A percentile compares a stretch with the other conserved stretches of the same genome.
Evolutionary conservation across 2,329 filamentous ascomycete species (phyloP).

Genomic region (Endoconidiophora laricicola): DNA sequence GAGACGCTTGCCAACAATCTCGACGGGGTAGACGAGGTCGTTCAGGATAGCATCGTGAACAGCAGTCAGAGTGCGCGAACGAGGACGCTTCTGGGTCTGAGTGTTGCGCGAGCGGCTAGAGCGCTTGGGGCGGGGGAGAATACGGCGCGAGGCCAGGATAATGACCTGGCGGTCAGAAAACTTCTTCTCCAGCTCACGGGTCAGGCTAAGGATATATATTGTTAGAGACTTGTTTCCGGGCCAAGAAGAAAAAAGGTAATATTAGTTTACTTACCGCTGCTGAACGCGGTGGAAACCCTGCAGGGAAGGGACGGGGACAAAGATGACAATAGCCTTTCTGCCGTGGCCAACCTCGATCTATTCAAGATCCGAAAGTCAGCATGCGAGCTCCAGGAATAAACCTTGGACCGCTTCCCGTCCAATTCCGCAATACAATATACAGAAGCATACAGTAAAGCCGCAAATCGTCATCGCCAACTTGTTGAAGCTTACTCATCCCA

Average conservation of each 20-base stretch:
- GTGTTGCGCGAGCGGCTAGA: conserved; percentile 90
- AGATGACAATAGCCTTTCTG: conserved; percentile 99
- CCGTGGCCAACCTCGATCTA: conserved; percentile 99
- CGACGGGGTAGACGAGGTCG: conserved; percentile 98
- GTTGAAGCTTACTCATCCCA: conserved; percentile 11
- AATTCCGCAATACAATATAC: conserved; percentile 33
- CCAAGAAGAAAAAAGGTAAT: neutral
- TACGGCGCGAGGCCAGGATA: conserved; percentile 97
- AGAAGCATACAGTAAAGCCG: conserved; percentile 15
- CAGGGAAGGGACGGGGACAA: conserved; percentile 99
- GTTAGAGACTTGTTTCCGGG: conserved; percentile 15
- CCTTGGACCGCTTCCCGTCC: conserved; percentile 64
- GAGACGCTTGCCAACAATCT: conserved; percentile 98
- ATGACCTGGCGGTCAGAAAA: conserved; percentile 99
- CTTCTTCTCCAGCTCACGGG: conserved; percentile 99
- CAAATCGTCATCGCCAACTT: conserved; percentile 15
- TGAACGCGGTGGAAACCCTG: conserved; percentile 98
- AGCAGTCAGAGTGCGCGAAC: conserved; percentile 91
- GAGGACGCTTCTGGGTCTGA: conserved; percentile 97
- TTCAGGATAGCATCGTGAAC: conserved; percentile 97
- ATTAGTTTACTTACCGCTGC: conserved; percentile 65
- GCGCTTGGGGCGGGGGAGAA: conserved; percentile 95
- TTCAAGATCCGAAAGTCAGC: conserved; percentile 50
- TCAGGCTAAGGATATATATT: conserved; percentile 49
- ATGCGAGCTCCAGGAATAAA: conserved; percentile 57